Evolutionary conservation across 352 stramenopile genomes (phyloP).

Genomic region (Phytopythium chamaehyphon): DNA sequence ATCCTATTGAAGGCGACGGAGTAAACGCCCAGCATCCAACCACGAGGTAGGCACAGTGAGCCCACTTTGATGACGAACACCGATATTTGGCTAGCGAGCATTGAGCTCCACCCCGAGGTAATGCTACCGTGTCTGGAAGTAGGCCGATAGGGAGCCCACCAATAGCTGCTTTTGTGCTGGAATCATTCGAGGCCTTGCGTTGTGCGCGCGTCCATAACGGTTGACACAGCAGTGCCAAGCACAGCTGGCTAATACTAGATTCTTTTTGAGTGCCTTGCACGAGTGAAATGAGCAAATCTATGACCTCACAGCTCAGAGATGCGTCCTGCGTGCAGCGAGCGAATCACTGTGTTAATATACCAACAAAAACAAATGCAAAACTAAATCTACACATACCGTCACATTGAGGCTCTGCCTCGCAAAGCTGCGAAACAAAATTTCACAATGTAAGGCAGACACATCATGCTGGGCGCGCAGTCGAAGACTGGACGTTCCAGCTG

Average conservation of each 20-base stretch:
- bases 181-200: slow-evolving; percentile 1
- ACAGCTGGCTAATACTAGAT: slow-evolving; percentile 40
- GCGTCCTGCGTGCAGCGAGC: slow-evolving; percentile 27
- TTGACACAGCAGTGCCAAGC: slow-evolving; percentile 52
- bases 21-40: slow-evolving; percentile 55
- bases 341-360: not conserved
- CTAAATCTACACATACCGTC: slow-evolving; percentile 23
- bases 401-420: slow-evolving; percentile 41
- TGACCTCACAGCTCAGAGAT: slow-evolving; percentile 36
- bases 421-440: slow-evolving; percentile 43
- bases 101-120: slow-evolving; percentile 21
- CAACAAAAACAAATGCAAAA: slow-evolving; percentile 3
- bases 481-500: slow-evolving; percentile 13
- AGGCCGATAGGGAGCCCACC: slow-evolving; percentile 23
- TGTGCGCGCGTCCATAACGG: slow-evolving; percentile 28
- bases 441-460: slow-evolving; percentile 11
- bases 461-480: slow-evolving; percentile 5
- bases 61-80: slow-evolving; percentile 35
- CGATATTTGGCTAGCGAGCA: slow-evolving; percentile 47
- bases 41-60: slow-evolving; percentile 47
- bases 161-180: slow-evolving; percentile 9
- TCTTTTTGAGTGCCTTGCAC: slow-evolving; percentile 41
- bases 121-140: slow-evolving; percentile 27
- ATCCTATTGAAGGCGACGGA: slow-evolving; percentile 19
- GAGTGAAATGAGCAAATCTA: slow-evolving; percentile 34